Evolutionary conservation across 1,284 basidiomycete genomes (phyloP), one percentile per base, ranked within the genome.

Genomic region (Austroboletus novae-zelandiae): DNA sequence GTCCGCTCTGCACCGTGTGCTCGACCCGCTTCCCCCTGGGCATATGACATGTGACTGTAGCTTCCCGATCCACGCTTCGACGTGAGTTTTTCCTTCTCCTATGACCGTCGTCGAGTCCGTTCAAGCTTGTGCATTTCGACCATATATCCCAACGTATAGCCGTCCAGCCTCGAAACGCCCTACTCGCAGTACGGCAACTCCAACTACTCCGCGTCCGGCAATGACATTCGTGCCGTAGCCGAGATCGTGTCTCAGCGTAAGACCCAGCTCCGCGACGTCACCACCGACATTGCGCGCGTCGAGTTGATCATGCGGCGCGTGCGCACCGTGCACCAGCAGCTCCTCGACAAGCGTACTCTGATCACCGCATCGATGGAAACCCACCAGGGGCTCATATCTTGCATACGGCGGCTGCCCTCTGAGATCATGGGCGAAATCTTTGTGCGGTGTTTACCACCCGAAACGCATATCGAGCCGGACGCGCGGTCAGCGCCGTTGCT

Each of bases 351-450:
- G n/a, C 54, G 50, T 6, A 6, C 36, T 27, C 57, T 58, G 36
- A 50, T 61, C 13, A 32, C 43, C 13, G 25, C 30, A 18, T 66
- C 63, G 14, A 61, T 59, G 43, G 23, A 43, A 6, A 42, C 13
- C 3, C 63, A 61, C 20, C 47, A 42, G 20, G 61, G 61, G 3
- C 52, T 65, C 3, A 42, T 70, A 13, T 65, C 68, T 20, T 68
- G 69, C 32, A 67, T 69, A 27, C 64, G 67, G 6, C 55, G 64
- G 8, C 35, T 58, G 18, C 72, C 72, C 17, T 48, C 62, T 0
- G 73, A 75, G 48, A 53, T 72, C 27, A 57, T 75, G 1, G 60
- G 65, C 6, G 62, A 69, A 29, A 70, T 74, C 23, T 75, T 75
- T 52, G 49, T 59, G 15, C 58, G 60, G 17, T 71, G 70, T 56